A percentile compares a stretch with the other conserved stretches of the same genome.
Conservation (phyloP, 306 rosid species). For the Castanopsis chinensis region DNA sequence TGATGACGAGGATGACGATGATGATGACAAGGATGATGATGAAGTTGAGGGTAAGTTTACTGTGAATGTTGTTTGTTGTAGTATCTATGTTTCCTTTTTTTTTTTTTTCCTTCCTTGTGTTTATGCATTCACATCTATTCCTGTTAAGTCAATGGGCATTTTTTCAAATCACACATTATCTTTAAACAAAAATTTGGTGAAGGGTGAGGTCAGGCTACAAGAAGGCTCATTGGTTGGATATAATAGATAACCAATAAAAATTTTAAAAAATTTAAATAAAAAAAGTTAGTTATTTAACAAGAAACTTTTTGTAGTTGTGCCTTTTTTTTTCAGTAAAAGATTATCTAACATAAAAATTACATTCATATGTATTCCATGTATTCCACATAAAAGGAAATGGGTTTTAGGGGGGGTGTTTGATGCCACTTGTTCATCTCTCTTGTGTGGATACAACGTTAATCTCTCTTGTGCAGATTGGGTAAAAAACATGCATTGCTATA, state of each 20-base stretch:
- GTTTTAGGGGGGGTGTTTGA: neutral
- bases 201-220: neutral
- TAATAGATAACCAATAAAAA: neutral
- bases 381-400: neutral
- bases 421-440: neutral
- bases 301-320: neutral
- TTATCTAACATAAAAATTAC: too few relatives aligned
- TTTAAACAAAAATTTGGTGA: neutral
- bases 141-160: neutral
- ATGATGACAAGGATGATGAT: slow-evolving; percentile 59
- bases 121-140: too few relatives aligned
- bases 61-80: slow-evolving; percentile 1
- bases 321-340: neutral
- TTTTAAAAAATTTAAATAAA: neutral
- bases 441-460: neutral
- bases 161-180: neutral
- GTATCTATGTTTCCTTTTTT: neutral
- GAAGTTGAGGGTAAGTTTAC: slow-evolving; percentile 60
- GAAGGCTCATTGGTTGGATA: neutral
- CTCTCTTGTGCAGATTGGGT: too few relatives aligned
- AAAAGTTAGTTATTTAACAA: neutral
- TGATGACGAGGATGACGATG: slow-evolving; percentile 60
- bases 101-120: neutral
- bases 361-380: neutral
- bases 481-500: neutral